Evolutionary conservation across 805 yeast genomes (phyloP).

Genomic region (Geotrichum ghanense): DNA sequence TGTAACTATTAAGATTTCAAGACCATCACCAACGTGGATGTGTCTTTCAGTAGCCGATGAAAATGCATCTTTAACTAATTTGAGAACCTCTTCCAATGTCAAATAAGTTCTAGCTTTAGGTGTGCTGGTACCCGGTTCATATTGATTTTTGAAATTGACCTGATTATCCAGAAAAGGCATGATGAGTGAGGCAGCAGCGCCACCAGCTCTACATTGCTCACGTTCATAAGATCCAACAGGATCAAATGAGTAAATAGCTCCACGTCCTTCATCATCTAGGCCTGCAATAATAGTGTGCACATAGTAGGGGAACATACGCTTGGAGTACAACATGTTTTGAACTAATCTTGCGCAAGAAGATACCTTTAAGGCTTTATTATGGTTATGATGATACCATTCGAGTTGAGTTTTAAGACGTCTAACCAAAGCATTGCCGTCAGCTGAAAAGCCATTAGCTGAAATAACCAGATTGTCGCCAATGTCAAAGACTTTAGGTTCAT

Average conservation of each 20-base stretch:
- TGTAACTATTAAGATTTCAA: conserved; percentile 82
- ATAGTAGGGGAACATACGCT: conserved; percentile 93
- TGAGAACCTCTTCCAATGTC: conserved; percentile 72
- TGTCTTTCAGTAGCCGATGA: conserved; percentile 97
- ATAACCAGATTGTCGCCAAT: conserved; percentile 81
- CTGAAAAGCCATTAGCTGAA: conserved; percentile 94
- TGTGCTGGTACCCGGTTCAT: conserved; percentile 59
- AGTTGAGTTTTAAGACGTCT: conserved; percentile 42
- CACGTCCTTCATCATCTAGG: conserved; percentile 80
- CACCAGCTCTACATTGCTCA: conserved; percentile 96
- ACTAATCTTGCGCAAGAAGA: conserved; percentile 79
- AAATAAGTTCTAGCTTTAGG: conserved; percentile 50
- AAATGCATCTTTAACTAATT: conserved; percentile 86
- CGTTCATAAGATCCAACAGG: conserved; percentile 97
- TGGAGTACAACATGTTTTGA: conserved; percentile 82
- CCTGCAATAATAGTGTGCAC: conserved; percentile 94
- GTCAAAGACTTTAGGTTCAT: conserved; percentile 79
- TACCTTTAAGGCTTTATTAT: conserved; percentile 59
- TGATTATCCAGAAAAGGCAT: conserved; percentile 98
- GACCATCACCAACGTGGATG: conserved; percentile 94
- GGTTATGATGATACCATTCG: conserved; percentile 87
- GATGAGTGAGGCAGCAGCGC: conserved; percentile 90
- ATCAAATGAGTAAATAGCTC: conserved; percentile 91
- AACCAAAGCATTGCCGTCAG: conserved; percentile 82
- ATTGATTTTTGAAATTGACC: conserved; percentile 90